Base-by-base conservation (phyloP, 2,329 filamentous ascomycete species). In the Rutstroemia sp. region DNA sequence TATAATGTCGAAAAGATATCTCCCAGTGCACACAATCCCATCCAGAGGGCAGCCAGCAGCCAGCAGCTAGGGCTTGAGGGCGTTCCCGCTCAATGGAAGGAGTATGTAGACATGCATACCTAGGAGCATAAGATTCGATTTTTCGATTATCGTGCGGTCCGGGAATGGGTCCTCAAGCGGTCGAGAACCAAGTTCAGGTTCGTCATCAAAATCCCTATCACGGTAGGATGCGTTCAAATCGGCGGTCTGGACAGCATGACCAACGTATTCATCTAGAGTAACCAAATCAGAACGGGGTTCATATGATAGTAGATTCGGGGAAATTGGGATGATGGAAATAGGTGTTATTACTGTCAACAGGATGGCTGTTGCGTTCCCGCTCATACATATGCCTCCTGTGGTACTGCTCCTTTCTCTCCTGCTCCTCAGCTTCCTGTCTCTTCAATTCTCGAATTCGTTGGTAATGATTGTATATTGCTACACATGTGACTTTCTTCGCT, bases 391-490 rank as follows among this genome's bases (percentile, higher is more conserved):
- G 74, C 62, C 80, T 79, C 64, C 80, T 75, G 45, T 75, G 62
- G 61, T 81, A 77, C 65, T 87, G 80, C 59, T 92, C 87, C 60
- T 84, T 79, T 57, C 75, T 74, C 54, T 84, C 80, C 58, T 79
- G 75, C 25, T 89, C 83, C 66, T 96, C 91, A 54, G 92, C 84
- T 62, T 94, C 83, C 58, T 86, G 83, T 49, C 90, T 79, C 66
- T 90, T 81, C 23, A 87, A 68, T 71, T 88, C 85, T 65, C 92
- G 85, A 58, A 96, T 81, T 48, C 89, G 83, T 72, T 96, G 90
- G 69, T 97, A 96, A 70, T 99, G 94, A 69, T 97, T 96, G 75
- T 95, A 96, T 27, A 99, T 88, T 6, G 92, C 91, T 3, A 92
- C 87, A 62, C 90, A 94, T 61, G 97, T 84, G 14, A 92, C 89